A percentile compares a stretch with the other conserved stretches of the same genome.
These are phyloP conservation scores for Samsoniella hepiali DNA, from an alignment of 2,329 filamentous ascomycete genomes.

Conservation along the genomic window DNA sequence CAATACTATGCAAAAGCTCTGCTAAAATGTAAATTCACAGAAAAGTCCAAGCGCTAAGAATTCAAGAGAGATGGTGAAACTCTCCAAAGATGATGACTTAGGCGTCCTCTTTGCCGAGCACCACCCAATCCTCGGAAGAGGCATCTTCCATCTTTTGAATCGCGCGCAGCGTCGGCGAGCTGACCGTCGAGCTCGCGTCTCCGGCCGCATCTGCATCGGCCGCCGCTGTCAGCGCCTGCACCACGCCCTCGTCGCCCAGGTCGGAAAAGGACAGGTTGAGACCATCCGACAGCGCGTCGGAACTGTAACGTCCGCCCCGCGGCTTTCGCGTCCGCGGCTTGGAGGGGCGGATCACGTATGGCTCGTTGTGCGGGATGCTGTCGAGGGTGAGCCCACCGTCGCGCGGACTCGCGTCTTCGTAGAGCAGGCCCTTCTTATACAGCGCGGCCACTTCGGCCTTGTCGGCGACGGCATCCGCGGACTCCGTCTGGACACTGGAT, in stretches of 20 bases:
- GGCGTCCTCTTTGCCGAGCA: background rate
- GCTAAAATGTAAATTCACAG: background rate
- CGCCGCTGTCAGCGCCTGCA: constrained; percentile 10
- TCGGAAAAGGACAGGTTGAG: constrained; percentile 1
- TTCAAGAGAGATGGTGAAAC: background rate
- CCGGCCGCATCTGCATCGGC: constrained; percentile 1
- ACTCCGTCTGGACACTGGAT: background rate
- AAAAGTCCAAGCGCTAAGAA: background rate
- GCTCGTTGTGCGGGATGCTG: constrained; percentile 11
- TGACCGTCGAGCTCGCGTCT: constrained; percentile 7
- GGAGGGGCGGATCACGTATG: constrained; percentile 7
- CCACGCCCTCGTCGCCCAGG: constrained; percentile 9
- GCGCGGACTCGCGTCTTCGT: background rate
- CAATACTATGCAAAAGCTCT: background rate
- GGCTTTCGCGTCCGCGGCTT: background rate
- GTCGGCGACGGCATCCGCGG: background rate
- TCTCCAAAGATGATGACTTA: background rate
- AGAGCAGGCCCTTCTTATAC: constrained; percentile 1
- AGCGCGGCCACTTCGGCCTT: constrained; percentile 3
- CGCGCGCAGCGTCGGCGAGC: constrained; percentile 11
- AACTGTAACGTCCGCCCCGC: background rate
- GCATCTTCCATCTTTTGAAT: constrained; percentile 9
- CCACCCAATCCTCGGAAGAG: constrained; percentile 2
- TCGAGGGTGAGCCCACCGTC: background rate
- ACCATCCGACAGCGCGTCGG: background rate